Base-by-base conservation (phyloP, 306 rosid species). In the Purshia tridentata region DNA sequence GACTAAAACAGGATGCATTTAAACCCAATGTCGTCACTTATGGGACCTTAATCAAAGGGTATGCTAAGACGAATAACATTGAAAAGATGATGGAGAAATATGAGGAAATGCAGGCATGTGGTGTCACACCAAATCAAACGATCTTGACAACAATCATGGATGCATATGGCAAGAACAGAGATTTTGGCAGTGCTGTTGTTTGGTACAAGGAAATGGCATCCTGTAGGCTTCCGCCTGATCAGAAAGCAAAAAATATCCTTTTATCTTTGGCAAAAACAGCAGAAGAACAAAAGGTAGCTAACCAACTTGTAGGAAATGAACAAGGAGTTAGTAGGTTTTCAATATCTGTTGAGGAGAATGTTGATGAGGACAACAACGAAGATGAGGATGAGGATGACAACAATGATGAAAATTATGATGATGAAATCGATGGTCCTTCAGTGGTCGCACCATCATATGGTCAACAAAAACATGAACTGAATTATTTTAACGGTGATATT, bases 181-280 rank as follows among this genome's bases (percentile, higher is more conserved):
- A 88, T 70, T 94, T 94, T 23, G 91, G 77, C 20, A 84, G 79
- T 77, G 97, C 99, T 45, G 91, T 89, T 73, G 69, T 84, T 59
- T 94, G 99, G 97, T 94, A 82, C 72, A 91, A 91, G 80, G 95
- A 89, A 82, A 91, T 94, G 88, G 90, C 83, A 69, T 84, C 85
- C 53, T 65, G 70, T 68, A 93, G 91, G 68, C 55, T 88, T 73
- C 78, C 72, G 71, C 92, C 97, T 15, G 96, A 91, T 79, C 86
- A 89, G 82, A 94, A 94, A 78, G 97, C 96, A 3, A 94, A 87
- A 76, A 94, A 88, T 80, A 76, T 91, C 74, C 87, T 94, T 63
- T 78, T 89, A 47, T 91, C 97, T 80, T 64, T 91, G 83, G 91
- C 96, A 13, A 85, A 73, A 72, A 88, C 96, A 41, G 81, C 78